Base-by-base conservation (phyloP, 2,329 filamentous ascomycete species). In the Fusarium sp. region DNA sequence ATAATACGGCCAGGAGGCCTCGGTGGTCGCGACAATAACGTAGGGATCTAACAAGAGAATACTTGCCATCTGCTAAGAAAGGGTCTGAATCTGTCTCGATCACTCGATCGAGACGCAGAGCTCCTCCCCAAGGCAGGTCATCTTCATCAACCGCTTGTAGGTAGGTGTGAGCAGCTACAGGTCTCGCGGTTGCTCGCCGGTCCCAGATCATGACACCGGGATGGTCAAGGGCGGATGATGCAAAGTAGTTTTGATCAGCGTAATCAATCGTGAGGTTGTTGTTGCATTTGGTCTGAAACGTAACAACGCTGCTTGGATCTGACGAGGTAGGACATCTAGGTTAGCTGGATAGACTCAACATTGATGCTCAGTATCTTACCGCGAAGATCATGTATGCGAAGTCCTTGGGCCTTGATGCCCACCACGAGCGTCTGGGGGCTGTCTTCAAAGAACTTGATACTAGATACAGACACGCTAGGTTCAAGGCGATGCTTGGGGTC, bases 161-260 rank as follows among this genome's bases (percentile, higher is more conserved):
- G 72, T 92, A 92, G 16, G 83, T 81, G 14, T 85, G 81, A 12
- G 89, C 90, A 10, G 88, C 87, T 12, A 87, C 81, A 1, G 86
- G 82, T 12, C 88, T 86, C 22, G 84, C 85, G 14, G 85, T 87
- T n/a, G 88, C 88, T 49, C 93, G 91, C 29, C 92, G 90, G 79
- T 96, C 93, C 93, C 93, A 96, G 35, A 96, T 87, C 80, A 92
- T 91, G 60, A 96, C 87, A 9, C 91, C 90, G 1, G 93, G 92
- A 58, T 94, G 91, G 67, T 94, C 93, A 14, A 94, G 84, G 4
- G 92, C 92, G 16, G 93, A 94, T 1, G 94, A 95, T 2, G 94
- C 91, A 83, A 96, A 96, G 81, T 95, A 96, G 76, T 96, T 95
- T 73, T 92, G 90, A 75, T 97, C 93, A 24, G 91, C 86, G 69